phyloP scores from a whole-genome alignment of 495 filamentous ascomycete species.

The Aspergillus sclerotioniger region DNA sequence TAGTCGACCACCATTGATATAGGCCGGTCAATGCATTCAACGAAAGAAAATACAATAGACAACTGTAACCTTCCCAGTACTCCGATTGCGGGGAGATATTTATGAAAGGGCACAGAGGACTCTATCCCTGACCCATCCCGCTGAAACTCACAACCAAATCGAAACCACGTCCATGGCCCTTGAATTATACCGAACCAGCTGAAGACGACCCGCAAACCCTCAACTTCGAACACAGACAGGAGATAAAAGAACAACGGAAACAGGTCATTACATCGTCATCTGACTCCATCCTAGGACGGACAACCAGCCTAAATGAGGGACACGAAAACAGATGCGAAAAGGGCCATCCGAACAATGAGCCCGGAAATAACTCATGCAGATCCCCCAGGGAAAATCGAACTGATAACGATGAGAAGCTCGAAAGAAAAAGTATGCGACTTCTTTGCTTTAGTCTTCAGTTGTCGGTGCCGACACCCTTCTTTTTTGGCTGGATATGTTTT shows the following conservation, averaged over 20 bases:
- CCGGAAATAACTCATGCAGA: conserved; percentile 3
- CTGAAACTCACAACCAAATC: not conserved
- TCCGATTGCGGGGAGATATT: conserved; percentile 1
- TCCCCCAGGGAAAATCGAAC: not conserved
- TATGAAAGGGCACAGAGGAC: conserved; percentile 4
- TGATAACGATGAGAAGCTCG: conserved; percentile 5
- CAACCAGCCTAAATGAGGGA: conserved; percentile 1
- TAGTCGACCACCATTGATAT: not conserved
- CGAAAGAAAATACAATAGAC: conserved; percentile 5
- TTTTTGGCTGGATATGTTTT: conserved; percentile 49
- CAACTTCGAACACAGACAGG: conserved; percentile 18
- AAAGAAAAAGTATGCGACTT: conserved; percentile 13
- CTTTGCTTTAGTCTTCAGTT: conserved; percentile 31
- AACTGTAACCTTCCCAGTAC: conserved; percentile 2
- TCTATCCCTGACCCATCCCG: not conserved
- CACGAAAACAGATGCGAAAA: conserved; percentile 16
- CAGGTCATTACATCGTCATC: conserved; percentile 29
- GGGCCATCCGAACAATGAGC: not conserved
- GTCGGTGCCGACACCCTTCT: conserved; percentile 48
- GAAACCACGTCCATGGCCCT: not conserved
- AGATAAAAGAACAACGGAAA: conserved; percentile 13
- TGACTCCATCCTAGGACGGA: conserved; percentile 18
- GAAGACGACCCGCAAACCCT: conserved; percentile 13
- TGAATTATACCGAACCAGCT: not conserved
- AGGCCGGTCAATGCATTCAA: not conserved